These are phyloP conservation scores for Paraphoma chrysanthemicola DNA, from an alignment of 2,329 filamentous ascomycete species.

Conservation along the genomic window DNA sequence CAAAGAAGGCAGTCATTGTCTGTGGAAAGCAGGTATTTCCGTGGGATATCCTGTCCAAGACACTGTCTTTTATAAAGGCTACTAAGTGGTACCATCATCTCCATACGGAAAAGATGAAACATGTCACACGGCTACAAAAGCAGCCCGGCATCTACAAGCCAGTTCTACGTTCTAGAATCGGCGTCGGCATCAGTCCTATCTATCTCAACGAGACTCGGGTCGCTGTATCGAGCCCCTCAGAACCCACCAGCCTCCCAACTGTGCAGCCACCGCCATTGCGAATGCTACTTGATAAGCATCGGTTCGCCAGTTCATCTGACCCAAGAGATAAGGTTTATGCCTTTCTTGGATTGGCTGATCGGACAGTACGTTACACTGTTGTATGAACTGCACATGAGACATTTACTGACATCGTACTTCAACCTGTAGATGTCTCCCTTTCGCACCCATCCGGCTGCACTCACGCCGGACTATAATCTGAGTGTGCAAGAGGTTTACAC, in stretches of 20 bases:
- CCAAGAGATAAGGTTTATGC: constrained; percentile 40
- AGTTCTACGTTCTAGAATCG: constrained; percentile 20
- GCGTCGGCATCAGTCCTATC: constrained; percentile 27
- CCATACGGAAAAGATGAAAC: constrained; percentile 31
- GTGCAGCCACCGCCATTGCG: constrained; percentile 18
- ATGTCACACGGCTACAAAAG: constrained; percentile 18
- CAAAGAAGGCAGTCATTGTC: constrained; percentile 24
- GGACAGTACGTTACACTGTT: not conserved
- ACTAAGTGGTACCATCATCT: constrained; percentile 38
- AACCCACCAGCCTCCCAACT: not conserved
- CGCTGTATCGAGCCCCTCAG: constrained; percentile 9
- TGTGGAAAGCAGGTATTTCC: constrained; percentile 25
- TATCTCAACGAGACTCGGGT: constrained; percentile 30
- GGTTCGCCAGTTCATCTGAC: constrained; percentile 32
- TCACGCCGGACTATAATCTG: constrained; percentile 29
- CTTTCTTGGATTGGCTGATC: constrained; percentile 31
- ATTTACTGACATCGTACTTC: too few species aligned
- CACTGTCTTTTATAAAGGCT: constrained; percentile 27
- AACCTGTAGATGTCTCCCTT: constrained; percentile 20
- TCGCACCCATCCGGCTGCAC: constrained; percentile 15
- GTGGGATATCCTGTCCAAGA: constrained; percentile 31
- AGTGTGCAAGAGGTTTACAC: constrained; percentile 29
- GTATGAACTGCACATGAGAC: too few species aligned
- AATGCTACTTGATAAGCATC: constrained; percentile 30
- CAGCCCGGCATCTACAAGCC: constrained; percentile 29